These are phyloP conservation scores for Sordariomycetes sp. DNA, from an alignment of 2,329 filamentous ascomycete genomes.

Conservation along the genomic window DNA sequence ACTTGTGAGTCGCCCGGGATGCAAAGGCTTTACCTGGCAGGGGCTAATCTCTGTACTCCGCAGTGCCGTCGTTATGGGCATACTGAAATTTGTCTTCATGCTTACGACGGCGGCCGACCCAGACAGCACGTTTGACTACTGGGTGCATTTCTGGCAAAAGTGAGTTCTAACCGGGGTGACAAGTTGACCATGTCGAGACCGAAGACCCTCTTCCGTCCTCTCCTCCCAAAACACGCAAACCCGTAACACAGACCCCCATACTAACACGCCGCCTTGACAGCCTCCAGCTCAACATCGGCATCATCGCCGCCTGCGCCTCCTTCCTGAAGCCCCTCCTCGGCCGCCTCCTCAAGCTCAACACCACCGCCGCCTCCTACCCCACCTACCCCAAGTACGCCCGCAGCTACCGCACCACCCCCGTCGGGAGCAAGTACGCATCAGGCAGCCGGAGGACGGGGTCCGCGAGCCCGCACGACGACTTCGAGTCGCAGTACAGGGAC, in stretches of 20 bases:
- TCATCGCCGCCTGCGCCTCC: slow-evolving; percentile 15
- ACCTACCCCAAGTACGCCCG: slow-evolving; percentile 1
- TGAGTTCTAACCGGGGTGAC: no score
- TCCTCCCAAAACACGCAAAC: not conserved
- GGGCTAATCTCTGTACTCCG: not conserved
- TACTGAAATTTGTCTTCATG: slow-evolving; percentile 18
- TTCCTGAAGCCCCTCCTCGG: slow-evolving; percentile 15
- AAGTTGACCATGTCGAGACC: no score
- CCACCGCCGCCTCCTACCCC: slow-evolving; percentile 6
- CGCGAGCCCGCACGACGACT: not conserved
- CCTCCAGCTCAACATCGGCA: slow-evolving; percentile 16
- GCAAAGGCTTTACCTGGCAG: not conserved
- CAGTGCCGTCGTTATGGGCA: slow-evolving; percentile 16
- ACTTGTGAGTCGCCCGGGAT: slow-evolving; percentile 13
- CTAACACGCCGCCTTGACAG: slow-evolving; percentile 6
- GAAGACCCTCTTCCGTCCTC: not conserved
- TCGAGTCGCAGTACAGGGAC: not conserved
- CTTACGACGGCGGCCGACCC: slow-evolving; percentile 15
- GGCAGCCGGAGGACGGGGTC: not conserved
- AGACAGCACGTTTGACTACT: slow-evolving; percentile 15
- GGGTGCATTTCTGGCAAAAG: slow-evolving; percentile 14
- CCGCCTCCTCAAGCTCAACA: slow-evolving; percentile 11
- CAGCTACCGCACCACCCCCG: slow-evolving; percentile 4
- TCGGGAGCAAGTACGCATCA: not conserved
- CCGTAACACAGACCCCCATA: not conserved